A percentile compares a stretch with the other conserved stretches of the same genome.
Evolutionary conservation across 2,329 filamentous ascomycete genomes (phyloP).

Genomic region (Claviceps sorghi): DNA sequence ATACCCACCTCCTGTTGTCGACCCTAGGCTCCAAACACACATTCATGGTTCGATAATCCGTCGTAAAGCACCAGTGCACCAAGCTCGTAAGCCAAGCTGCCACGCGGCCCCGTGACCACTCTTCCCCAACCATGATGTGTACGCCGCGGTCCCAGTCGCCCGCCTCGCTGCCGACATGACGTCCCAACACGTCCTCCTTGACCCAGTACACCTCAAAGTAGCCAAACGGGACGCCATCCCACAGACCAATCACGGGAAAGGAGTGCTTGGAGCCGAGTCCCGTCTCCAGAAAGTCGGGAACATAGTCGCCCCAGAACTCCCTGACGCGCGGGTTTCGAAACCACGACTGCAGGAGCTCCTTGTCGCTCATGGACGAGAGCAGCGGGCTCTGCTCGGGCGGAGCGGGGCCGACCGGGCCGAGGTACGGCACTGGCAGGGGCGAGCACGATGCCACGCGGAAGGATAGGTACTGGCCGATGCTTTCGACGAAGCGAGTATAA

Average conservation of each 20-base stretch:
- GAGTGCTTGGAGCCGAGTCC: slow-evolving; percentile 56
- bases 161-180: slow-evolving; percentile 48
- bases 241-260: slow-evolving; percentile 83
- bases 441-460: slow-evolving; percentile 72
- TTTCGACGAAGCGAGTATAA: slow-evolving; percentile 77
- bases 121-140: slow-evolving; percentile 79
- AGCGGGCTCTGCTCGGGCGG: slow-evolving; percentile 27
- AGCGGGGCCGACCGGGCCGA: slow-evolving; percentile 38
- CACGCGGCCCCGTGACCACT: slow-evolving; percentile 77
- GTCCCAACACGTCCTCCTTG: slow-evolving; percentile 72
- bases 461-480: slow-evolving; percentile 68
- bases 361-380: slow-evolving; percentile 34
- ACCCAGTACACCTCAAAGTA: slow-evolving; percentile 99
- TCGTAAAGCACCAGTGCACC: slow-evolving; percentile 71
- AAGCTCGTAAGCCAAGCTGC: slow-evolving; percentile 70
- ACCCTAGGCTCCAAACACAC: slow-evolving; percentile 80
- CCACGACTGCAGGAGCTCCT: slow-evolving; percentile 62
- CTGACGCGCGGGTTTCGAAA: slow-evolving; percentile 74
- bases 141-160: slow-evolving; percentile 78
- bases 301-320: slow-evolving; percentile 65
- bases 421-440: slow-evolving; percentile 45
- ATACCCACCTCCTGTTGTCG: slow-evolving; percentile 69
- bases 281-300: slow-evolving; percentile 50
- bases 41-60: slow-evolving; percentile 67
- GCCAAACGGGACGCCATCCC: slow-evolving; percentile 89